These are phyloP conservation scores for Leishmania major DNA, from an alignment of 208 protist genomes.

Conservation along the genomic window DNA sequence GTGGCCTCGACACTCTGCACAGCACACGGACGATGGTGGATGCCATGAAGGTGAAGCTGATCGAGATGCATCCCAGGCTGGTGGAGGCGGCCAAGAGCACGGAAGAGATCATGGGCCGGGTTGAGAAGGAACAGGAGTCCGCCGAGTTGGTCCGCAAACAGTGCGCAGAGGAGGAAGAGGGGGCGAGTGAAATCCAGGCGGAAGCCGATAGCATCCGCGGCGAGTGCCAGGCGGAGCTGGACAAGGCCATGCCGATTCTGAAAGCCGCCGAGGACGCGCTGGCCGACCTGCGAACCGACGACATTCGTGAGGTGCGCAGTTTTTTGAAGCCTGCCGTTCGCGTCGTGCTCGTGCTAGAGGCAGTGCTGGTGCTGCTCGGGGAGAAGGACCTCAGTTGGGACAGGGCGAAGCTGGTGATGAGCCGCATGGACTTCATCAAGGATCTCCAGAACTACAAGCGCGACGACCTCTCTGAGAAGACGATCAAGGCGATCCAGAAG, in stretches of 20 bases:
- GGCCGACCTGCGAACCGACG: slow-evolving; percentile 91
- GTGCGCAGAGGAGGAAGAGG: slow-evolving; percentile 86
- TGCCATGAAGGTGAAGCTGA: slow-evolving; percentile 95
- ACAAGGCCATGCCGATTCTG: slow-evolving; percentile 94
- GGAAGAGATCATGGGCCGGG: slow-evolving; percentile 91
- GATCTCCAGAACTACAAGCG: slow-evolving; percentile 93
- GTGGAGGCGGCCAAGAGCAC: slow-evolving; percentile 93
- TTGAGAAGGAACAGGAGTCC: slow-evolving; percentile 89
- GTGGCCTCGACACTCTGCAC: slow-evolving; percentile 92
- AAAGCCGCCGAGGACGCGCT: slow-evolving; percentile 93
- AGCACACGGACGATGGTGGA: slow-evolving; percentile 95
- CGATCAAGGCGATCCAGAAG: slow-evolving; percentile 91
- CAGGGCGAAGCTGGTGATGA: slow-evolving; percentile 91
- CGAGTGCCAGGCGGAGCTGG: slow-evolving; percentile 94
- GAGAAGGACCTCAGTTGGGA: slow-evolving; percentile 95
- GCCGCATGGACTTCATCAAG: slow-evolving; percentile 93
- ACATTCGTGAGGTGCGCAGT: slow-evolving; percentile 94
- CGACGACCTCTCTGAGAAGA: slow-evolving; percentile 89
- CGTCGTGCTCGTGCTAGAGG: slow-evolving; percentile 94
- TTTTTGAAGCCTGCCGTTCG: slow-evolving; percentile 91
- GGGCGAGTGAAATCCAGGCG: slow-evolving; percentile 84
- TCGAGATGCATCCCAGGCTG: slow-evolving; percentile 95
- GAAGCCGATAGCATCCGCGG: slow-evolving; percentile 90
- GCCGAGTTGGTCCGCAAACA: slow-evolving; percentile 87
- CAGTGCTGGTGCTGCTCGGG: slow-evolving; percentile 92